Base-by-base conservation (phyloP, 2,329 filamentous ascomycete genomes). In the Stagonosporopsis tanaceti region DNA sequence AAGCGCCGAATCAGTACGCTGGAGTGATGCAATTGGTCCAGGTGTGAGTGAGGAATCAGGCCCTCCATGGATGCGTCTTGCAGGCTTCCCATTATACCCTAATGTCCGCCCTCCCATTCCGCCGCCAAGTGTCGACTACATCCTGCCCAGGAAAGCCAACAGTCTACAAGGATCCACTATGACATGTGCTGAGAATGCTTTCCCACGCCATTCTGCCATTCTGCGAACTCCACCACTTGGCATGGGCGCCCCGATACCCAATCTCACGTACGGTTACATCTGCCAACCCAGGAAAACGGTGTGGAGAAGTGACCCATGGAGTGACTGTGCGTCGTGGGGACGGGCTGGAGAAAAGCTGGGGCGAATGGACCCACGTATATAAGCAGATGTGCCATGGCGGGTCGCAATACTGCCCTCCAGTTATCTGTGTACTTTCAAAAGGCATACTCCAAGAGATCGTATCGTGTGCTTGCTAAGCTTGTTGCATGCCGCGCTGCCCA, bases 131-230 rank as follows among this genome's bases (percentile, higher is more conserved):
- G 34, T 27, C 46, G 41, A 47, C 56, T 25, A 47, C 50, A 41
- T 46, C 62, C 63, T 53, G 66, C 66, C 66, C 46, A 66, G 65
- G 53, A 47, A 57, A 53, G 51, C 51, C 59, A 63, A 65, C 55
- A 53, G 38, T 47, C 46, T 47, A 50, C 39, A 45, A 47, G 38
- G 61, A 54, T 59, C 67, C 69, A 66, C 67, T 64, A 71, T 71
- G 69, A 71, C 65, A 69, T 71, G 44, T 50, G 57, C 60, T 60
- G 61, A 65, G 64, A 62, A 37, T 50, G 44, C 25, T 42, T 55
- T 35, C 47, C 47, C 56, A 55, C 42, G 48, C 50, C 42, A 51
- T 59, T 53, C 12, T 14, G 48, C 48, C 42, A 51, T 59, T 53
- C 9, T 14, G 30, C 11, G 30, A 30, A 42, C 15, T 28, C 7